Evolutionary conservation across 2,329 filamentous ascomycete genomes (phyloP).

Genomic region (Aspergillus puulaauensis): DNA sequence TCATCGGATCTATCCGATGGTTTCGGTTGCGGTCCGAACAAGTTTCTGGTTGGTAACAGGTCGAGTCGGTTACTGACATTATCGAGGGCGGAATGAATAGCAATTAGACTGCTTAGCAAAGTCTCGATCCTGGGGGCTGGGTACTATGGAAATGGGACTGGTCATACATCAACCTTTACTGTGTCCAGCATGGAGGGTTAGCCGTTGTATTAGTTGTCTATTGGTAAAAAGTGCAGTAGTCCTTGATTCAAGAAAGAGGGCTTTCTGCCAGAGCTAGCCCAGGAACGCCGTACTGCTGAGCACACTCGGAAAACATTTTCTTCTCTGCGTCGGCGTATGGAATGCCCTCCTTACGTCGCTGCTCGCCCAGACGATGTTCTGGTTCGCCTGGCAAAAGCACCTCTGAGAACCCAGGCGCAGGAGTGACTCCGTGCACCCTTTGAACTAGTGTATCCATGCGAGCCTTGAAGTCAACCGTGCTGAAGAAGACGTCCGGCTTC

Average conservation of each 20-base stretch:
- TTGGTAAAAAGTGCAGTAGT: too few relatives aligned
- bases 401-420: slow-evolving; percentile 52
- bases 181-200: too few relatives aligned
- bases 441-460: slow-evolving; percentile 59
- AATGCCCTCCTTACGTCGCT: slow-evolving; percentile 44
- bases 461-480: slow-evolving; percentile 64
- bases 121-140: too few relatives aligned
- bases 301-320: background rate
- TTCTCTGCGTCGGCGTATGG: slow-evolving; percentile 40
- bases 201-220: too few relatives aligned
- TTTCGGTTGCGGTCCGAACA: background rate
- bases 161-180: too few relatives aligned
- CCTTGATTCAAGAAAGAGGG: background rate
- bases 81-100: too few relatives aligned
- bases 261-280: background rate
- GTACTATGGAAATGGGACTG: too few relatives aligned
- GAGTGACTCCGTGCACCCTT: slow-evolving; percentile 52
- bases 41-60: background rate
- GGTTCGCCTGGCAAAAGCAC: slow-evolving; percentile 61
- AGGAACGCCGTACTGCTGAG: background rate
- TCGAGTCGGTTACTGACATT: too few relatives aligned
- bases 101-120: too few relatives aligned
- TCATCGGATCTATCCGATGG: background rate
- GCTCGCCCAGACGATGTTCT: slow-evolving; percentile 50
- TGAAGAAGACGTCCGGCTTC: slow-evolving; percentile 73